Conservation (phyloP, 1,284 basidiomycete species). For the Boletus smithii region DNA sequence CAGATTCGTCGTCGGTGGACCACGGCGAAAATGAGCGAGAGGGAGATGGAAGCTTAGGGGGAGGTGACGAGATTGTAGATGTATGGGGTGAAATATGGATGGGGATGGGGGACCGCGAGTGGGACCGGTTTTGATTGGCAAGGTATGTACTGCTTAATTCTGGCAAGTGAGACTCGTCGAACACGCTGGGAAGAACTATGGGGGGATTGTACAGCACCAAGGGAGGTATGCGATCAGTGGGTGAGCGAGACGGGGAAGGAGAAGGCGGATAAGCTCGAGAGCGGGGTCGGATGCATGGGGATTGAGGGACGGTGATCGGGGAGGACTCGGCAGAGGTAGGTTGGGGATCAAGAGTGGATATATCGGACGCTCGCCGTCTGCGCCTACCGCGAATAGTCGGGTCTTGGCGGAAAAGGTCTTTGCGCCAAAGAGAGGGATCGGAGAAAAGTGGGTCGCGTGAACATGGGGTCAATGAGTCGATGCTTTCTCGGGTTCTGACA, state of each 20-base stretch:
- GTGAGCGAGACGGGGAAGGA: slow-evolving; percentile 48
- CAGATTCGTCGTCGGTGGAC: slow-evolving; percentile 74
- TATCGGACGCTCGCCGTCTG: slow-evolving; percentile 47
- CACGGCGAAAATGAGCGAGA: slow-evolving; percentile 52
- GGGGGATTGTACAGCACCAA: slow-evolving; percentile 27
- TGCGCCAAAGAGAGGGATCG: slow-evolving; percentile 51
- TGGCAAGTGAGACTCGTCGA: slow-evolving; percentile 6
- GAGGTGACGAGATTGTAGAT: slow-evolving; percentile 11
- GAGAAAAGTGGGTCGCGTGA: slow-evolving; percentile 40
- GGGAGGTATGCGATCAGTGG: slow-evolving; percentile 38
- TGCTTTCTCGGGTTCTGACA: slow-evolving; percentile 48
- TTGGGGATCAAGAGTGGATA: slow-evolving; percentile 33
- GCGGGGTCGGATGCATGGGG: slow-evolving; percentile 37
- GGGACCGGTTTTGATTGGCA: slow-evolving; percentile 3
- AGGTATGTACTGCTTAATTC: slow-evolving; percentile 9
- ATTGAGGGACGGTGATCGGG: slow-evolving; percentile 27
- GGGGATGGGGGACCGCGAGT: slow-evolving; percentile 38
- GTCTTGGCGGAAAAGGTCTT: slow-evolving; percentile 44
- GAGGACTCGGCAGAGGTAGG: slow-evolving; percentile 14
- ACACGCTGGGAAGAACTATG: slow-evolving; percentile 3
- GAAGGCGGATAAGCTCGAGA: slow-evolving; percentile 48
- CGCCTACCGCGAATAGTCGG: slow-evolving; percentile 51
- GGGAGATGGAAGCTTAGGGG: slow-evolving; percentile 34
- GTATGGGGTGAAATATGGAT: slow-evolving; percentile 26
- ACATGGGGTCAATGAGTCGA: slow-evolving; percentile 36